These are phyloP conservation scores for Eucalyptus pauciflora DNA, from an alignment of 345 rosid genomes.

Conservation along the genomic window DNA sequence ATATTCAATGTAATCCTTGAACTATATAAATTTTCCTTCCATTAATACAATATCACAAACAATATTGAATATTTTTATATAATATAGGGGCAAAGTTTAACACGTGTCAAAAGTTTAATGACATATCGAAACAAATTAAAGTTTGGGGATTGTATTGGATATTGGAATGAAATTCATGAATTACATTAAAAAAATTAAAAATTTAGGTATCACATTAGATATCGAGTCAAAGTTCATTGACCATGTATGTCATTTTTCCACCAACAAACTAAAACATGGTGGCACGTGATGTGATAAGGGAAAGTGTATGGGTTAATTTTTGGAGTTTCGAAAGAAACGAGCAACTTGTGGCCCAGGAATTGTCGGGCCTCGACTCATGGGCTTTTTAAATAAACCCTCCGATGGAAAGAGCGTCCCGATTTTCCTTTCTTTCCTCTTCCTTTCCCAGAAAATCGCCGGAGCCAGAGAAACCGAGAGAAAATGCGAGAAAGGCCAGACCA, in stretches of 20 bases:
- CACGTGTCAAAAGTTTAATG: accelerated
- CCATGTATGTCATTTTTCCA: too few relatives aligned
- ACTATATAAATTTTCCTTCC: accelerated
- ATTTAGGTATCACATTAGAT: accelerated
- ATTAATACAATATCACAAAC: accelerated
- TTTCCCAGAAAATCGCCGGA: neutral
- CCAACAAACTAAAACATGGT: neutral
- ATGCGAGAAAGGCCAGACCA: neutral
- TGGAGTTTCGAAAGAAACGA: neutral
- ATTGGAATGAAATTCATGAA: accelerated
- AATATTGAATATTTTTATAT: too few relatives aligned
- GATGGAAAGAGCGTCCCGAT: neutral
- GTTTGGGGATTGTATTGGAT: too few relatives aligned
- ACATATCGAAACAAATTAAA: too few relatives aligned
- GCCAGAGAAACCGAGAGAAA: neutral
- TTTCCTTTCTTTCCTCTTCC: neutral
- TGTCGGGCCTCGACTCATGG: neutral
- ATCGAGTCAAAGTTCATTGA: too few relatives aligned
- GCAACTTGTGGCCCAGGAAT: neutral
- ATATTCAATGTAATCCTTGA: too few relatives aligned
- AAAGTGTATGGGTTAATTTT: neutral
- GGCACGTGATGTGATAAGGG: neutral
- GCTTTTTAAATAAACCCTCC: neutral
- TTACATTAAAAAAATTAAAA: too few relatives aligned
- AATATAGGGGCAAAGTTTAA: too few relatives aligned